These are phyloP conservation scores for Reutealis trisperma DNA, from an alignment of 345 rosid species.

Conservation along the genomic window DNA sequence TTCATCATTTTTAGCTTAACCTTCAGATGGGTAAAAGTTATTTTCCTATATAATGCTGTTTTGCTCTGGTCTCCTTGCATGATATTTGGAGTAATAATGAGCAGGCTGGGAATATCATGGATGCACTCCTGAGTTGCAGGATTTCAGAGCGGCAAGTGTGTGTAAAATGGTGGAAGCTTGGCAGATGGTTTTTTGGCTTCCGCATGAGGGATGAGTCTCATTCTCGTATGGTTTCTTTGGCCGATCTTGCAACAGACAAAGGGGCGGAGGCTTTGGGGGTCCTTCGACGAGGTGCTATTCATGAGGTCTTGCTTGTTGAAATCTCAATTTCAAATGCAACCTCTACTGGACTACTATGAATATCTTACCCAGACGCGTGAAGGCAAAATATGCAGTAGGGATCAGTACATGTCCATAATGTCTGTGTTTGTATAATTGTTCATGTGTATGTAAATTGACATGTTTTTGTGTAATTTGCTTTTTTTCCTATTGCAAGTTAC, in stretches of 20 bases:
- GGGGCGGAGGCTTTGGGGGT: constrained; percentile 53
- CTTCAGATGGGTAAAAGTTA: not conserved
- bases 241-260: constrained; percentile 43
- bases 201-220: constrained; percentile 68
- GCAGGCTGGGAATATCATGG: constrained; percentile 44
- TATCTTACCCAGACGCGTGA: no score
- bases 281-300: constrained; percentile 64
- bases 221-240: constrained; percentile 47
- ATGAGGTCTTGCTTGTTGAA: constrained; percentile 64
- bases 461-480: no score
- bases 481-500: no score
- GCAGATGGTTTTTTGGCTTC: constrained; percentile 65
- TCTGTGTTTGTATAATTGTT: no score
- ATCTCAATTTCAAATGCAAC: constrained; percentile 40
- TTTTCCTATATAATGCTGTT: not conserved
- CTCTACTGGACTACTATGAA: no score
- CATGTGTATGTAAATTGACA: no score
- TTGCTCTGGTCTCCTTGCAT: not conserved
- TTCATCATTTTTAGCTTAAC: not conserved
- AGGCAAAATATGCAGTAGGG: no score
- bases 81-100: constrained; percentile 10
- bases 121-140: constrained; percentile 41
- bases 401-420: no score
- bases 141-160: constrained; percentile 56
- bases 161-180: constrained; percentile 71